Conservation (phyloP, 768 basidiomycete species). For the Gelatoporia subvermispora region DNA sequence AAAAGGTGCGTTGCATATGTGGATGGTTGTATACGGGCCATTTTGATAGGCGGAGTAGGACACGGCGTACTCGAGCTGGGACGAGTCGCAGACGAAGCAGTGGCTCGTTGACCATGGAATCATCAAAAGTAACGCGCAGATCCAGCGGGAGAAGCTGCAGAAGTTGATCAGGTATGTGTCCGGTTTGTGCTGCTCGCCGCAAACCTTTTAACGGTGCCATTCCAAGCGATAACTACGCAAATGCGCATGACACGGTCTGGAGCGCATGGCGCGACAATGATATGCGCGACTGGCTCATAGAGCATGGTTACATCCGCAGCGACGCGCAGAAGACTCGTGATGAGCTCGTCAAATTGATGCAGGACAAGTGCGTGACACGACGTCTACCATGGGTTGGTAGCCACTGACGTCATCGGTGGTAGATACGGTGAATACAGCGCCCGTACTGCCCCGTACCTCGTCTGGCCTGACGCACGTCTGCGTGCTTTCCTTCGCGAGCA, state of each 20-base stretch:
- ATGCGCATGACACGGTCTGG: constrained; percentile 57
- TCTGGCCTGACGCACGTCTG: constrained; percentile 91
- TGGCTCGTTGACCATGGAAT: constrained; percentile 78
- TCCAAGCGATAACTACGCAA: constrained; percentile 61
- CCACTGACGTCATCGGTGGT: neutral
- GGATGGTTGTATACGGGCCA: neutral
- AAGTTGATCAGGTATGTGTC: constrained; percentile 59
- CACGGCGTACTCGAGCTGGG: constrained; percentile 62
- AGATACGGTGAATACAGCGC: constrained; percentile 50
- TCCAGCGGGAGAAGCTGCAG: constrained; percentile 70
- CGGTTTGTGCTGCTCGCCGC: neutral
- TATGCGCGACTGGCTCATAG: constrained; percentile 67
- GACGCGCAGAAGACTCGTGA: constrained; percentile 64
- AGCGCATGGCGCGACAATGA: constrained; percentile 69
- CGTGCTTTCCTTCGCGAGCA: constrained; percentile 82
- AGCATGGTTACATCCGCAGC: constrained; percentile 58
- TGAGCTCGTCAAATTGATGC: constrained; percentile 67
- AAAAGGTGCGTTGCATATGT: constrained; percentile 1
- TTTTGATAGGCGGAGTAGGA: constrained; percentile 25
- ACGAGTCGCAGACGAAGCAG: constrained; percentile 66
- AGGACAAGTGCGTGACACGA: constrained; percentile 50
- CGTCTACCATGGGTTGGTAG: too few species aligned
- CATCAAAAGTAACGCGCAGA: constrained; percentile 66
- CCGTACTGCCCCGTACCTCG: constrained; percentile 61
- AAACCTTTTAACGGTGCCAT: neutral